Evolutionary conservation across 1,139 yeast genomes (phyloP), one percentile per base, ranked within the genome.

Genomic region (Saccharomyces hybrid): DNA sequence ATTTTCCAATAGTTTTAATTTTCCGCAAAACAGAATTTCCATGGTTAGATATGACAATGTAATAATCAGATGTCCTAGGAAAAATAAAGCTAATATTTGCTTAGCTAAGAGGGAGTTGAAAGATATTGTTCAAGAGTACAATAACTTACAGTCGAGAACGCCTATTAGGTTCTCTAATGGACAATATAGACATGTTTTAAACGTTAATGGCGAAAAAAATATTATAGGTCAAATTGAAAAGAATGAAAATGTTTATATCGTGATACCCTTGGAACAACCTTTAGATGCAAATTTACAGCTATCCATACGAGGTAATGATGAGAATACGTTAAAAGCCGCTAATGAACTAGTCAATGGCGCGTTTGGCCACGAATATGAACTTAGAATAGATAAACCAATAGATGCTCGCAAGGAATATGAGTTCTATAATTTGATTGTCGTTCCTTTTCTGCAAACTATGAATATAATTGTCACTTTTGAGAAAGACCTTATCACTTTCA

Each of bases 41-140:
- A 82, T 84, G 61, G 75, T 77, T 44, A 79, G 95, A 61, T 78
- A 78, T 55, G 81, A 86, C 64, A 93, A 93, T 67, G 99, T 93
- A 3, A 78, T 93, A 56, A 85, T 93, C 57, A 84, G 95, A 63
- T 93, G 98, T 69, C 99, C 99, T 0, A 76, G 82, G 50, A 93
- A 93, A 65, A 91, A 93, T 69, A 76, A 82, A 47, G 73, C 78
- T 25, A 86, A 82, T 63, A 87, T 93, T 49, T 79, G 80, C 44
- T 74, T 82, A 53, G 98, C 93, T 1, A 86, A 85, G 61, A 65
- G 72, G 38, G 95, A 78, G 71, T 75, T 74, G 71, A 82, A 74
- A 69, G 74, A 66, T 58, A 75, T 75, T 71, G 84, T 68, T 52
- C 72, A 63, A 66, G 64, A 80, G 65, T 77, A 81, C 77, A 63